Base-by-base conservation (phyloP, 345 rosid species). In the Eucalyptus grandis region DNA sequence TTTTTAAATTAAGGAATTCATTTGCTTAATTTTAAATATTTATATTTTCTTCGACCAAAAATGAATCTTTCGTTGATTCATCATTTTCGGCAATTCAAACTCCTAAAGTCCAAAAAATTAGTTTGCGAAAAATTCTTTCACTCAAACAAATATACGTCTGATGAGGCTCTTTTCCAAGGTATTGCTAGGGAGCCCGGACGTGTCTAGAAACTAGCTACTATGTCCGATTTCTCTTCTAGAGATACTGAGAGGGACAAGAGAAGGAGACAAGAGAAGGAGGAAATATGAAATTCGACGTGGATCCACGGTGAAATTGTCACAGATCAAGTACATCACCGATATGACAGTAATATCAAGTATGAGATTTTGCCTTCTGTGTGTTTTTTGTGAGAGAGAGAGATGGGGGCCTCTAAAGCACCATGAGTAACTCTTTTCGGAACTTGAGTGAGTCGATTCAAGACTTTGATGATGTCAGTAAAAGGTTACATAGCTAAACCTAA, bases 101-200 rank as follows among this genome's bases (percentile, higher is more conserved):
- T 14, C 9, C 10, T n/a, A 17, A 65, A 65, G 3, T 65, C 37
- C 11, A 65, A 8, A 65, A 14, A 2, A n/a, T 4, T n/a, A 7
- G 5, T n/a, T 4, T 3, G 5, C 6, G 3, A 15, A 4, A 65
- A n/a, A 7, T 65, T 15, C 19, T 65, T 14, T n/a, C 11, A 3
- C 19, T n/a, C 37, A 15, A n/a, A n/a, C 6, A 4, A 4, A 65
- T 31, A 7, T n/a, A 2, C 3, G 0, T 65, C 4, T n/a, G 5
- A 65, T 19, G 56, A 53, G 56, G 56, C 56, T 19, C 56, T 53
- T 53, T 53, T 53, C 10, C 10, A 53, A 53, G 56, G 7, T 53
- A 53, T 53, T 53, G 10, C 10, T 53, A 4, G 56, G 22, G 56
- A 53, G 56, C 1, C 24, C 0, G 24, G 56, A 53, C 24, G 2